Evolutionary conservation across 2,329 filamentous ascomycete genomes (phyloP).

Genomic region (Trichothecium sympodiale): DNA sequence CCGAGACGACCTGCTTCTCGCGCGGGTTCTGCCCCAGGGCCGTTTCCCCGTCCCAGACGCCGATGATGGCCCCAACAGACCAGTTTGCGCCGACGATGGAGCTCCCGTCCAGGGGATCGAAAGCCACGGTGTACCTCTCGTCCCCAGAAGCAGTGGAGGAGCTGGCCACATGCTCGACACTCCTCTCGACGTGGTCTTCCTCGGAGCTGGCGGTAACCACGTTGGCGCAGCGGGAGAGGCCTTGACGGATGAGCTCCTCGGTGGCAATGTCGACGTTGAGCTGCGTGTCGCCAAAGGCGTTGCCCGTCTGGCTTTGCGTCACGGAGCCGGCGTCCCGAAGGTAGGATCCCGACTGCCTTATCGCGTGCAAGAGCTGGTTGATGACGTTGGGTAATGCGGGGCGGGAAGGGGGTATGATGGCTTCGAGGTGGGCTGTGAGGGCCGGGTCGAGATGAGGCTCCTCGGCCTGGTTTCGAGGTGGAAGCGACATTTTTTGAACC

Average conservation of each 20-base stretch:
- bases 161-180: slow-evolving; percentile 9
- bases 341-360: background rate
- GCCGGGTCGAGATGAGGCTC: background rate
- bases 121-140: slow-evolving; percentile 46
- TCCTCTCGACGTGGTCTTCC: slow-evolving; percentile 44
- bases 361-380: background rate
- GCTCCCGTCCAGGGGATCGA: slow-evolving; percentile 53
- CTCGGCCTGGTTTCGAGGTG: too few relatives aligned
- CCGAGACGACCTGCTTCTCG: slow-evolving; percentile 32
- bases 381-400: background rate
- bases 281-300: slow-evolving; percentile 48
- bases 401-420: slow-evolving; percentile 1
- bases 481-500: too few relatives aligned
- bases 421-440: background rate
- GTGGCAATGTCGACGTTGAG: slow-evolving; percentile 45
- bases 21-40: slow-evolving; percentile 29
- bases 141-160: background rate
- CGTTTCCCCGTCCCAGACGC: slow-evolving; percentile 42
- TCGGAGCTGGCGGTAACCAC: slow-evolving; percentile 45
- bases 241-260: slow-evolving; percentile 34
- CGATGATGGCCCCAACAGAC: slow-evolving; percentile 48
- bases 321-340: slow-evolving; percentile 35
- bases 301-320: slow-evolving; percentile 35
- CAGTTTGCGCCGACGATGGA: slow-evolving; percentile 49
- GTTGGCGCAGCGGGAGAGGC: slow-evolving; percentile 29